Conservation (phyloP, 805 yeast species). For the Candida berthetii region DNA sequence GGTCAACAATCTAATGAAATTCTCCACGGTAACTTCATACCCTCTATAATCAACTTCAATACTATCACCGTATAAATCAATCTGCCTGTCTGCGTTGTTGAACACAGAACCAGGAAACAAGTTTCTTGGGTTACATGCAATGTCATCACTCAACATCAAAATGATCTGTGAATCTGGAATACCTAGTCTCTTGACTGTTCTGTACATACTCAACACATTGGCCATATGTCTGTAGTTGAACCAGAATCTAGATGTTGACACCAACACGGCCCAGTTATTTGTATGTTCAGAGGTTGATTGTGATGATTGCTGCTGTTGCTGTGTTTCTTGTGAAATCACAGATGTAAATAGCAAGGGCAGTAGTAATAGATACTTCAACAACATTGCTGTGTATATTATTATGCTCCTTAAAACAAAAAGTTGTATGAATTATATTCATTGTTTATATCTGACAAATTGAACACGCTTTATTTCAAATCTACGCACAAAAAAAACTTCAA, state of each 20-base stretch:
- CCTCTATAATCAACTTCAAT: slow-evolving; percentile 97
- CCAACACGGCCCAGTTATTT: slow-evolving; percentile 78
- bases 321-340: neutral
- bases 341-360: neutral
- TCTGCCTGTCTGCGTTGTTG: slow-evolving; percentile 86
- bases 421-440: no score
- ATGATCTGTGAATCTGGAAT: slow-evolving; percentile 98
- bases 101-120: slow-evolving; percentile 94
- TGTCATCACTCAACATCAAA: slow-evolving; percentile 92
- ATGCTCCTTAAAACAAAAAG: no score
- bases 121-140: slow-evolving; percentile 94
- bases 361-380: neutral
- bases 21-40: slow-evolving; percentile 96
- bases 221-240: slow-evolving; percentile 98
- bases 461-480: no score
- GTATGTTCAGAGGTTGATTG: slow-evolving; percentile 36
- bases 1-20: slow-evolving; percentile 84
- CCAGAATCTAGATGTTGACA: slow-evolving; percentile 96
- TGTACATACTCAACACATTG: slow-evolving; percentile 85
- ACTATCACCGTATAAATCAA: slow-evolving; percentile 90
- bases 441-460: no score
- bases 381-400: no score
- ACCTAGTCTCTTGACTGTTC: slow-evolving; percentile 93
- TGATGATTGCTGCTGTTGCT: neutral
- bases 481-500: no score